phyloP scores from a whole-genome alignment of 352 stramenopile species.

The Globisporangium apiculatum region DNA sequence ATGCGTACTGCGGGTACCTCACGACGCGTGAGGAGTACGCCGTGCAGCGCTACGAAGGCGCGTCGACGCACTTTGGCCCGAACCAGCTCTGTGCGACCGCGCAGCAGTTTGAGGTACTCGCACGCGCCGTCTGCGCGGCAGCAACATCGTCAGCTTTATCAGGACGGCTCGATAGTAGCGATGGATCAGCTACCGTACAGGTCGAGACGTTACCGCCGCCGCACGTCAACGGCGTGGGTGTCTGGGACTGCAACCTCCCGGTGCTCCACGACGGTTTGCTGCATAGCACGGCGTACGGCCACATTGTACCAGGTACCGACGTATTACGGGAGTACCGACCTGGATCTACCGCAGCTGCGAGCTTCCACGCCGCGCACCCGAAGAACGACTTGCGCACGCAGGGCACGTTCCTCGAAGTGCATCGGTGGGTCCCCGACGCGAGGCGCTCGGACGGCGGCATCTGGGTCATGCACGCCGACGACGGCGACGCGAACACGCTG shows the following conservation, averaged over 20 bases:
- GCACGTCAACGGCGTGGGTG: conserved; percentile 50
- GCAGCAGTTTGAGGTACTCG: conserved; percentile 74
- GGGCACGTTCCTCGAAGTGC: conserved; percentile 71
- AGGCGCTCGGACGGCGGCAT: conserved; percentile 29
- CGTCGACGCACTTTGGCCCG: conserved; percentile 83
- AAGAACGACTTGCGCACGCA: conserved; percentile 80
- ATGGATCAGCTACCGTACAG: conserved; percentile 7
- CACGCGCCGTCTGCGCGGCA: conserved; percentile 16
- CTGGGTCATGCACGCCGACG: conserved; percentile 70
- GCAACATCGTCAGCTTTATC: not conserved
- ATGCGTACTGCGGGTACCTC: conserved; percentile 83
- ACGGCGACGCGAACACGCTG: conserved; percentile 66
- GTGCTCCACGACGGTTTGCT: conserved; percentile 64
- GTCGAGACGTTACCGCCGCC: conserved; percentile 29
- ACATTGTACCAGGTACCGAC: conserved; percentile 35
- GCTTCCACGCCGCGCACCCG: conserved; percentile 70
- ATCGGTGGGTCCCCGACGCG: conserved; percentile 49
- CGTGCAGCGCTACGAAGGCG: conserved; percentile 85
- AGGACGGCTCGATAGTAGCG: not conserved
- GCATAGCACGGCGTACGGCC: conserved; percentile 37
- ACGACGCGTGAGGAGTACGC: conserved; percentile 83
- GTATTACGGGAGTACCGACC: conserved; percentile 32
- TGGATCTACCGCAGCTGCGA: conserved; percentile 42
- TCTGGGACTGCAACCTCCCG: conserved; percentile 68
- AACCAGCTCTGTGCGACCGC: conserved; percentile 77